Percentiles rank a stretch among this genome's conserved stretches.
Evolutionary conservation across 2,329 filamentous ascomycete species (phyloP).

Genomic region (Fusarium bactridioides): DNA sequence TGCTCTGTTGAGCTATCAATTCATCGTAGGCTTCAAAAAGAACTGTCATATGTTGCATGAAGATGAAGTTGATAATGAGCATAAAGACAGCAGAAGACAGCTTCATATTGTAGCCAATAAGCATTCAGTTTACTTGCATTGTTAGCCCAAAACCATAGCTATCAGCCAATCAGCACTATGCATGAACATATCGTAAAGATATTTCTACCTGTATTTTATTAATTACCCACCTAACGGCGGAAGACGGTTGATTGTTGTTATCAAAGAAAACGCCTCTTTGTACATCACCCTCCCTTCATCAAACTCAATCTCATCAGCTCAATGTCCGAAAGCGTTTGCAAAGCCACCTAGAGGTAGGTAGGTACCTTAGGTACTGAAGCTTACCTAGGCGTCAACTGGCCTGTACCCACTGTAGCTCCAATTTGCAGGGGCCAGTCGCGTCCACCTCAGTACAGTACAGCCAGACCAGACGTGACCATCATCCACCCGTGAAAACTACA

Average conservation of each 20-base stretch:
- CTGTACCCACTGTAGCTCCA: constrained; percentile 31
- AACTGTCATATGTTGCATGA: background rate
- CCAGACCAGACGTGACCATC: constrained; percentile 47
- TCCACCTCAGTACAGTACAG: constrained; percentile 26
- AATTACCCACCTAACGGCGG: background rate
- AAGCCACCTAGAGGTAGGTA: background rate
- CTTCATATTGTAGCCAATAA: constrained; percentile 3
- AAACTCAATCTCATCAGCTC: background rate
- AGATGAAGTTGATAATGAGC: background rate
- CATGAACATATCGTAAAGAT: background rate
- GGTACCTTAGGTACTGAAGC: background rate
- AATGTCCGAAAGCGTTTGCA: background rate
- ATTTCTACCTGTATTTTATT: background rate
- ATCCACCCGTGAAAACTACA: constrained; percentile 38
- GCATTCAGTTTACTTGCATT: background rate
- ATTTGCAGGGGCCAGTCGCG: constrained; percentile 41
- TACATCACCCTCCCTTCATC: background rate
- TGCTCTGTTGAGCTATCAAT: background rate
- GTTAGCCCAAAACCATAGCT: background rate
- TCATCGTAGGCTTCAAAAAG: background rate
- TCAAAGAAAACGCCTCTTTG: background rate
- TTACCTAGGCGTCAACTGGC: background rate
- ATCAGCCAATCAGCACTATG: background rate
- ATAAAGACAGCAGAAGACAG: background rate
- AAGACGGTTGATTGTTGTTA: background rate